Percentiles rank a stretch among this genome's conserved stretches.
Conservation (phyloP, 2,329 filamentous ascomycete species). For the Pseudocercospora crystallina region DNA sequence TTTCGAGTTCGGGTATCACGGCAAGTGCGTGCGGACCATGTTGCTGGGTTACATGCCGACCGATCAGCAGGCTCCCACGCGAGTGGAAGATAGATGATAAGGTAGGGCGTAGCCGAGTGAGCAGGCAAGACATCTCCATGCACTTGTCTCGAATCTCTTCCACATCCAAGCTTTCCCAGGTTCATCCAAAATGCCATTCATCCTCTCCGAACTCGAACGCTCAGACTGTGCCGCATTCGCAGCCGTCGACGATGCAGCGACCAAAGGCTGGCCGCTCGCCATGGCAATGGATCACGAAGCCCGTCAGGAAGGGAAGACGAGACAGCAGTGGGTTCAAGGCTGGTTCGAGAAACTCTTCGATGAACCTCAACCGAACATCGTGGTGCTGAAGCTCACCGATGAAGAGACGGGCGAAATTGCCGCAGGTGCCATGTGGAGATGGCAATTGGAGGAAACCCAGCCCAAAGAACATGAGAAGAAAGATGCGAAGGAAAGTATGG, state of each 20-base stretch:
- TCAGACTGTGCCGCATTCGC: constrained; percentile 26
- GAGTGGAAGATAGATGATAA: too few species aligned
- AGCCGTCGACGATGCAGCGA: constrained; percentile 23
- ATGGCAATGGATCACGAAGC: constrained; percentile 20
- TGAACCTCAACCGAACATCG: constrained; percentile 5
- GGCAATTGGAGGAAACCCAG: constrained; percentile 11
- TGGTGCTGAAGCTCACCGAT: constrained; percentile 25
- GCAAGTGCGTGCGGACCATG: too few species aligned
- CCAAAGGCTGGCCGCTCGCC: constrained; percentile 18
- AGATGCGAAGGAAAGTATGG: background rate
- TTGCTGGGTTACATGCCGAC: too few species aligned
- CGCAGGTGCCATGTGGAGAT: constrained; percentile 25
- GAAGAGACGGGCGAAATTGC: constrained; percentile 21
- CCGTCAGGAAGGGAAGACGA: constrained; percentile 7
- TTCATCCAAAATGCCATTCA: constrained; percentile 22
- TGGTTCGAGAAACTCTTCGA: constrained; percentile 15
- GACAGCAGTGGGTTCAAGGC: constrained; percentile 17
- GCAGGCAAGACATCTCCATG: too few species aligned
- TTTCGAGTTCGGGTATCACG: too few species aligned
- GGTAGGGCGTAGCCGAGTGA: too few species aligned
- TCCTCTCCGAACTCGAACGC: constrained; percentile 21
- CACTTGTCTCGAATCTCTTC: too few species aligned
- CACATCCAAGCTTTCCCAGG: too few species aligned
- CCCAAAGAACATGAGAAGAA: background rate
- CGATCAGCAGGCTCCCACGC: too few species aligned